Conservation (phyloP, 1,139 yeast genomes). For the Geotrichum klebahnii region DNA sequence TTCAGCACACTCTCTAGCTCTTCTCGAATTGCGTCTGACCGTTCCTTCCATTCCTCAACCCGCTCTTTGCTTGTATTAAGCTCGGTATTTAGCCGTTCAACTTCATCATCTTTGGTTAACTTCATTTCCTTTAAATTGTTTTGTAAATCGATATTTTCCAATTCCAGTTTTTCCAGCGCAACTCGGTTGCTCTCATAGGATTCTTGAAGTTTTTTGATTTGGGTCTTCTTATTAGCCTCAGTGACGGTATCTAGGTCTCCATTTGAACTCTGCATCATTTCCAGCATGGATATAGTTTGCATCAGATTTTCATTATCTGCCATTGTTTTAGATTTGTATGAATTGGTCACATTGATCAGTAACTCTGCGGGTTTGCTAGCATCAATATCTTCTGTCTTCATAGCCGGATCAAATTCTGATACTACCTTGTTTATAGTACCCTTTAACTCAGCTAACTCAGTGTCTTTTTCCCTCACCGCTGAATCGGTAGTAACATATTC, state of each 20-base stretch:
- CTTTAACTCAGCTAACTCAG: conserved; percentile 2
- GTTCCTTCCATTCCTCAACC: conserved; percentile 34
- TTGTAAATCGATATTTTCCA: conserved; percentile 39
- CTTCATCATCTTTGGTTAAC: conserved; percentile 33
- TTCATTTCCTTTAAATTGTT: conserved; percentile 36
- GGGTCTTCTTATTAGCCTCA: conserved; percentile 2
- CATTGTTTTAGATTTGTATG: not conserved
- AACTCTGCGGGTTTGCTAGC: not conserved
- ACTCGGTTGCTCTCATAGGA: conserved; percentile 31
- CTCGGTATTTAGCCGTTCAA: conserved; percentile 30
- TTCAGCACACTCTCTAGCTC: conserved; percentile 37
- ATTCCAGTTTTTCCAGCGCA: conserved; percentile 35
- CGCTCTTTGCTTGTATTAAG: conserved; percentile 31
- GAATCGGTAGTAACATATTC: conserved; percentile 12
- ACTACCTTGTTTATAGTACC: not conserved
- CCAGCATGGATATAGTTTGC: conserved; percentile 4
- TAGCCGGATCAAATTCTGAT: not conserved
- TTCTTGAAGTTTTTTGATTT: conserved; percentile 16
- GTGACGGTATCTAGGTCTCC: not conserved
- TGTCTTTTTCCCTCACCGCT: not conserved
- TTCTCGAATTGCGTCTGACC: conserved; percentile 34
- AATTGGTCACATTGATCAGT: not conserved
- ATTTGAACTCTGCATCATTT: conserved; percentile 6
- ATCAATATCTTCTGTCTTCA: not conserved
- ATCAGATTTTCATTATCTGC: conserved; percentile 1